A percentile compares a stretch with the other conserved stretches of the same genome.
phyloP scores from a whole-genome alignment of 1,284 basidiomycete genomes.

The Ganoderma lingzhi region DNA sequence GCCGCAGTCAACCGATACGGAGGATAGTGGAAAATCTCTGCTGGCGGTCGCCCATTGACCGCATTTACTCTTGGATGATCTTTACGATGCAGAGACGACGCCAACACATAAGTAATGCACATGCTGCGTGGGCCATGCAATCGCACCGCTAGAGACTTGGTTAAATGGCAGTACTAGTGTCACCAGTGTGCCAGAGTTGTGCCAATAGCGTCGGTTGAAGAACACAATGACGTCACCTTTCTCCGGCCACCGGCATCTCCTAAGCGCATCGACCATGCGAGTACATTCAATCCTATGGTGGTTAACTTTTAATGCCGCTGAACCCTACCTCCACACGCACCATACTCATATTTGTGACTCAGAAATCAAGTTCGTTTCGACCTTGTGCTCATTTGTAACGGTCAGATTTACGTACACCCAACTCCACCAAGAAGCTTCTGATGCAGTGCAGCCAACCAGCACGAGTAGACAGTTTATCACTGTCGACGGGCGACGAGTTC shows the following conservation, averaged over 20 bases:
- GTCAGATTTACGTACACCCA: not conserved
- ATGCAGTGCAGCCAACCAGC: not conserved
- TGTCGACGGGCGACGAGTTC: not conserved
- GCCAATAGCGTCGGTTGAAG: not conserved
- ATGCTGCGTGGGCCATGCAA: too few relatives aligned
- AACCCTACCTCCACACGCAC: not conserved
- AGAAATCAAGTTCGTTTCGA: not conserved
- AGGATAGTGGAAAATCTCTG: not conserved
- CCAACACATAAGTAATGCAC: too few relatives aligned
- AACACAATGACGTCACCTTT: not conserved
- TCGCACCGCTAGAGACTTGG: too few relatives aligned
- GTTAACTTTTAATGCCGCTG: not conserved
- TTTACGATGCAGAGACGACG: too few relatives aligned
- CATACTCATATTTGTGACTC: not conserved
- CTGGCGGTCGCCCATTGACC: too few relatives aligned
- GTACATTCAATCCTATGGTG: not conserved
- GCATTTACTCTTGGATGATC: too few relatives aligned
- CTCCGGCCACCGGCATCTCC: not conserved
- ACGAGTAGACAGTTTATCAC: not conserved
- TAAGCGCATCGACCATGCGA: constrained; percentile 2
- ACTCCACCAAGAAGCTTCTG: not conserved
- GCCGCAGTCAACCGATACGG: not conserved
- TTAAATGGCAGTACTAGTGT: too few relatives aligned
- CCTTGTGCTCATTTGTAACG: not conserved
- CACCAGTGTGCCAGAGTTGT: too few relatives aligned